Base-by-base conservation (phyloP, 2,329 filamentous ascomycete genomes). In the Epichloe sibirici region DNA sequence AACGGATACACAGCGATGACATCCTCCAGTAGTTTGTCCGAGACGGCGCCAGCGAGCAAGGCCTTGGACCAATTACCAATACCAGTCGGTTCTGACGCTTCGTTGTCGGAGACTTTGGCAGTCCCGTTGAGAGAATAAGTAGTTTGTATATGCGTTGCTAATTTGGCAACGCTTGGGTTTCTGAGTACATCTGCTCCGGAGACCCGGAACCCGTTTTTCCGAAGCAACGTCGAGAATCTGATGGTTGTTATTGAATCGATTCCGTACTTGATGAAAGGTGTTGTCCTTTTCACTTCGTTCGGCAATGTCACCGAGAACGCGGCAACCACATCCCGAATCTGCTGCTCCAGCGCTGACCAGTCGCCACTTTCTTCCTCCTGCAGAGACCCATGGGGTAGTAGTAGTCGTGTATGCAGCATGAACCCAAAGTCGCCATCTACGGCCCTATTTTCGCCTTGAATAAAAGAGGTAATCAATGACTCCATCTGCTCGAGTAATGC, bases 181-280 rank as follows among this genome's bases (percentile, higher is more conserved):
- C 65, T 62, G 58, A 69, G 63, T 4, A 69, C 58, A 53, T 67
- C 65, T 7, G 66, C 61, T 7, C 66, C 66, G 1, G 66, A 64
- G n/a, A 61, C 59, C 8, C 56, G 49, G 31, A 67, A 46, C 2
- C 58, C 59, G 4, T 52, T 25, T 34, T 63, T 57, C 6, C 66
- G 63, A 1, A 68, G 57, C 34, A 59, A 58, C 38, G 61, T 58
- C 6, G 65, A 61, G 48, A 67, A 67, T 23, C 62, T 61, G 34
- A 67, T 66, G 7, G 65, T 62, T 4, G 60, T 63, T 17, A 67
- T 62, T 0, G 63, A 66, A 51, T 67, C 64, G 38, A 67, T 61
- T 5, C 64, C 64, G 2, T 66, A 57, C 35, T 60, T 59, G 7
- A 67, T 55, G 51, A 69, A 66, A 5, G 66, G 64, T 28, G 65